Evolutionary conservation across 2,329 filamentous ascomycete species (phyloP), one percentile per base, ranked within the genome.

Genomic region (Aureobasidium sp.): DNA sequence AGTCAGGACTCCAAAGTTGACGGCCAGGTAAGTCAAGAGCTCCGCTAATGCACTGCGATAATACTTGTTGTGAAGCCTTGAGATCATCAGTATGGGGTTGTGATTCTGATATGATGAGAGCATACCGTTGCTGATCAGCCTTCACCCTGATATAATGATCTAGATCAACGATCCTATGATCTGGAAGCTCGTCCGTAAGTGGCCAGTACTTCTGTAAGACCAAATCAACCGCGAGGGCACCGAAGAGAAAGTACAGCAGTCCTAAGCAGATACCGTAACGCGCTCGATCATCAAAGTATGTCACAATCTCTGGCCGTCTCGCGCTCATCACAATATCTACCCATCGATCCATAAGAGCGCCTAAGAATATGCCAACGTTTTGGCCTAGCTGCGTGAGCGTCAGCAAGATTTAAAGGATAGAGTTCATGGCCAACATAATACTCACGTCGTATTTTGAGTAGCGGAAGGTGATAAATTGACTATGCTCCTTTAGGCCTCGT

Each of bases 391-490:
- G 24, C 13, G 9, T 2, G n/a, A 20, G 13, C 2, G 29, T 62
- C 13, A 56, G 43, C 36, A 9, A 32, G 3, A 9, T 52, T 13
- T 7, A 29, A 32, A 3, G 7, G 8, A 27, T 6, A 2, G 5
- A 24, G n/a, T 17, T 10, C 27, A 43, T 9, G 3, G 5, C 15
- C 12, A 15, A 27, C 48, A 8, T 17, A 29, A 29, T 5, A 62
- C 60, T 56, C 26, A 62, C 60, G 63, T 83, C 81, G 62, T 81
- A 76, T 41, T 79, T 80, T 6, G 81, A 80, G 63, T 81, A 81
- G n/a, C 82, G 78, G 80, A 81, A 84, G 64, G 83, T 81, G 29
- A 83, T 79, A 66, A 84, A 84, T 1, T 80, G 79, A 65, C 81
- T 84, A 69, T 84, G 82, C 17, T 83, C 73, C 29, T 78, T 75